Evolutionary conservation across 1,284 basidiomycete species (phyloP), one percentile per base, ranked within the genome.

Genomic region (Pholiota adiposa): DNA sequence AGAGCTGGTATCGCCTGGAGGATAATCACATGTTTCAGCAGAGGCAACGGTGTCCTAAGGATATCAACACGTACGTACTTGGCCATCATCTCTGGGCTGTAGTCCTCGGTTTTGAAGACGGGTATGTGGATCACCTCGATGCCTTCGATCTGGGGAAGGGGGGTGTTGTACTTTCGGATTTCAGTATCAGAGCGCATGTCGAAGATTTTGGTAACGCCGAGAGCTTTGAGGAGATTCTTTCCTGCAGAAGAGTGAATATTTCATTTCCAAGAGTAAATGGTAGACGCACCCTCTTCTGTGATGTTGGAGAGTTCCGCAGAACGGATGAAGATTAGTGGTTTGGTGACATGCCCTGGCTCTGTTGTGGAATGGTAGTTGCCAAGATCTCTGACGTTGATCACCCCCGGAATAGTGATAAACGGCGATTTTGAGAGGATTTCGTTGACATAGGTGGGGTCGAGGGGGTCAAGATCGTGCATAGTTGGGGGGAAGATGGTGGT

Each of bases 41-140:
- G 49, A 65, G 54, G 59, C 53, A 59, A 50, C 53, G 53, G 54
- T 51, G 12, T 27, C 51, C 33, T 44, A 33, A 63, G 33, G 31
- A 27, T 41, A 27, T 55, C 54, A 66, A 63, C 74, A 79, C 75
- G 75, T 72, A 86, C 88, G 74, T 75, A 92, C 90, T 85, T 88
- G 64, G 90, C 87, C 84, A 92, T 90, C 74, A 83, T 85, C 73
- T 92, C 88, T 25, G 90, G 90, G 66, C 88, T 90, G 70, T 92
- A 92, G 70, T 92, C 90, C 67, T 87, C 87, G 43, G 75, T 84
- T 66, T 83, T 76, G 69, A 92, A 92, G 36, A 92, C 88, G 1
- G 90, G 89, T 16, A 77, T 73, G 59, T 80, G 84, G 18, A 85
- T 48, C 58, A 92, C 72, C 49, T 85, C 77, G 19, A 90, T 78